phyloP scores from a whole-genome alignment of 1,284 basidiomycete species.

The Psilocybe mexicana region DNA sequence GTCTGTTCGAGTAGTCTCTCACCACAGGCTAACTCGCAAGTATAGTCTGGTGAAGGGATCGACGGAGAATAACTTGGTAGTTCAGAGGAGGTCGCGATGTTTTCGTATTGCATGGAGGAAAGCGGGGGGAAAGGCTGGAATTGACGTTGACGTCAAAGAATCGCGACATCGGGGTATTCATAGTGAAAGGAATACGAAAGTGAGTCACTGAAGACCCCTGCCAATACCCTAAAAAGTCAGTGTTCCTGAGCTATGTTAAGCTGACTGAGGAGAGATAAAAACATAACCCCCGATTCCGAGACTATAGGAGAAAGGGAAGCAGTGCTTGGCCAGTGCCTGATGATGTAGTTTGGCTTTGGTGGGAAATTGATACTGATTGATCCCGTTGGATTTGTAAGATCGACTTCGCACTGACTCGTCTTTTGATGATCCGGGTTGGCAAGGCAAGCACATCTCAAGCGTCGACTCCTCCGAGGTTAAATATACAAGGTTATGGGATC shows the following conservation, averaged over 20 bases:
- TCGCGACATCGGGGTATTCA: neutral
- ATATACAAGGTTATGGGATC: neutral
- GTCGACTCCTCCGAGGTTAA: neutral
- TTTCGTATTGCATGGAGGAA: slow-evolving; percentile 16
- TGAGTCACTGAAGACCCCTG: neutral
- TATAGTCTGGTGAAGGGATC: slow-evolving; percentile 39
- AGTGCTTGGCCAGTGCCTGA: neutral
- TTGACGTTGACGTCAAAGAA: neutral
- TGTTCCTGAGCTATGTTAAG: neutral
- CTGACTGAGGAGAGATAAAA: slow-evolving; percentile 1
- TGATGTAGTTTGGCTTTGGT: neutral
- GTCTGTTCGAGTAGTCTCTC: slow-evolving; percentile 41
- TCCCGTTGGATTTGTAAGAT: neutral
- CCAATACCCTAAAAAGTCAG: neutral
- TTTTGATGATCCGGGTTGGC: neutral
- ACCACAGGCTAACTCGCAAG: slow-evolving; percentile 35
- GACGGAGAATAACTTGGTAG: slow-evolving; percentile 41
- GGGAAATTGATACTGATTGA: neutral
- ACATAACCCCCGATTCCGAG: neutral
- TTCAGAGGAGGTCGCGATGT: slow-evolving; percentile 8
- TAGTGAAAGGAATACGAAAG: slow-evolving; percentile 1
- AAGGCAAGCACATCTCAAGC: neutral
- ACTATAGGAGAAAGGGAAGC: neutral
- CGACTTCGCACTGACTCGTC: neutral
- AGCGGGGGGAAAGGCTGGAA: slow-evolving; percentile 6